These are phyloP conservation scores for Serpula lacrymans DNA, from an alignment of 768 basidiomycete genomes.

Conservation along the genomic window DNA sequence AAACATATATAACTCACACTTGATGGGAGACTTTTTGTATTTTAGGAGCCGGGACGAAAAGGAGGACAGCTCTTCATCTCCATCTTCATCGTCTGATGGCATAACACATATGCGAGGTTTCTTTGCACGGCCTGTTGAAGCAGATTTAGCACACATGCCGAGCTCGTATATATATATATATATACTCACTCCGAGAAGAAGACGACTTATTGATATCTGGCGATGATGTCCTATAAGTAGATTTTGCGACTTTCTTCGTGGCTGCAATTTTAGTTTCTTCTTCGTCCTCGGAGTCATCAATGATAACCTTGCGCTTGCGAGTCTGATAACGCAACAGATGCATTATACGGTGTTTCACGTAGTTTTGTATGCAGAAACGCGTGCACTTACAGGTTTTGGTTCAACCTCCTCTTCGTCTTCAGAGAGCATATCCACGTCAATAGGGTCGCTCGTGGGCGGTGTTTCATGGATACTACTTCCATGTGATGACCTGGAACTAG, in stretches of 20 bases:
- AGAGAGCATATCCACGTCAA: conserved; percentile 72
- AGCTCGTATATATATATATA: neutral
- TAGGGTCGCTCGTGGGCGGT: conserved; percentile 74
- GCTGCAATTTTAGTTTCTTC: conserved; percentile 9
- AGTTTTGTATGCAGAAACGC: neutral
- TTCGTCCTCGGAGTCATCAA: conserved; percentile 76
- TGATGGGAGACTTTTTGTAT: conserved; percentile 62
- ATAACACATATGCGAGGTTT: conserved; percentile 55
- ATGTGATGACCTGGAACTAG: conserved; percentile 44
- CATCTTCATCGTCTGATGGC: conserved; percentile 48
- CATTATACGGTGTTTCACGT: neutral
- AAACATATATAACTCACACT: conserved; percentile 36
- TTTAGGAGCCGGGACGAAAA: conserved; percentile 60
- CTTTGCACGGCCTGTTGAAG: conserved; percentile 45
- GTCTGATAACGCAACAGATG: conserved; percentile 20
- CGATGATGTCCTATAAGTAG: conserved; percentile 23
- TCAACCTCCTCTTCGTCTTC: conserved; percentile 43
- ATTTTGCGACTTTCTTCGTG: conserved; percentile 9
- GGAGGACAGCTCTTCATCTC: conserved; percentile 33
- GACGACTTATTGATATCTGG: conserved; percentile 23
- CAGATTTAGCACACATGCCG: neutral
- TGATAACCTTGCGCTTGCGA: conserved; percentile 65
- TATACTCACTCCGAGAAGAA: conserved; percentile 20
- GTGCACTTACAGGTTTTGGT: conserved; percentile 31
- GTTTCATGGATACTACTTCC: conserved; percentile 49